Evolutionary conservation across 2,329 filamentous ascomycete species (phyloP), one percentile per base, ranked within the genome.

Genomic region (Colletotrichum tanaceti): DNA sequence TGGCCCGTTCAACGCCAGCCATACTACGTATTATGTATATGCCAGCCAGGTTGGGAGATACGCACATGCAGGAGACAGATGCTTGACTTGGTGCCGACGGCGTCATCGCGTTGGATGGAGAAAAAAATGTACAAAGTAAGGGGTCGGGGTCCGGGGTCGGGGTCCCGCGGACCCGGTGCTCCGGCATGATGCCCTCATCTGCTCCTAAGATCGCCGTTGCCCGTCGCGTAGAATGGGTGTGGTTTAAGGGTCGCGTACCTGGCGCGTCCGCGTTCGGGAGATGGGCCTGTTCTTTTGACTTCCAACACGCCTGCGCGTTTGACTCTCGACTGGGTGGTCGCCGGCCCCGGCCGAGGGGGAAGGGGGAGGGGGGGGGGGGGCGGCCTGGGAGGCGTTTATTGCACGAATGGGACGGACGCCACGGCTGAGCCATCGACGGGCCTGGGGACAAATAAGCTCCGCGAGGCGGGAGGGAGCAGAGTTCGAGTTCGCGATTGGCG

Each of bases 151-250:
- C 46, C 47, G 55, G 57, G 43, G n/a, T 22, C 28, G 28, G 20
- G 55, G 55, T 68, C 47, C 62, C 50, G 52, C 62, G 62, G 66
- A 61, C 62, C 62, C 66, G 66, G 66, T 46, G 55, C 62, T 65
- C 62, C 55, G 66, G 62, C 18, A 39, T 49, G 41, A 39, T 28
- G 32, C 32, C 5, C 28, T 9, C n/a, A 20, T 32, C 46, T 41
- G n/a, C 14, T 59, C 52, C 47, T n/a, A 65, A 32, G 62, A 55
- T 68, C 65, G 47, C 62, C 54, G 50, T 38, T 24, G 18, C 54
- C 44, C 65, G 55, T 68, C 61, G 65, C 65, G 65, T 65, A 35
- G 62, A 47, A 62, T 65, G 24, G 62, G 54, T 54, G 61, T 53
- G 60, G 55, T 24, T 35, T 44, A 32, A 55, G 63, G 55, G 55